phyloP scores from a whole-genome alignment of 2,329 filamentous ascomycete genomes.

The Aspergillus sojae region DNA sequence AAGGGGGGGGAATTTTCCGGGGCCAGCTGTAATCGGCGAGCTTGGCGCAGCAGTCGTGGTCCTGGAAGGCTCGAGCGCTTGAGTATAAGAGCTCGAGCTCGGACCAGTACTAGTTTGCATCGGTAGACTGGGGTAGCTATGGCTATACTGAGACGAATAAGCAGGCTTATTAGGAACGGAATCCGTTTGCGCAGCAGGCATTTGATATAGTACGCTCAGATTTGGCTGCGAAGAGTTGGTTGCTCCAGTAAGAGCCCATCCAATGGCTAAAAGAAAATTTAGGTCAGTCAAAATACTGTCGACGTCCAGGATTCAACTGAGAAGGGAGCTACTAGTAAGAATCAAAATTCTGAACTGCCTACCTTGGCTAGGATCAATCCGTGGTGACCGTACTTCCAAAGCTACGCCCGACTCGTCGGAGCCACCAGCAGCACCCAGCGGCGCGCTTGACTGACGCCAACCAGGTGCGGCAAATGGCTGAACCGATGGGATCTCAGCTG shows the following conservation, averaged over 20 bases:
- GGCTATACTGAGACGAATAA: constrained; percentile 34
- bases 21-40: constrained; percentile 23
- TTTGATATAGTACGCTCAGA: constrained; percentile 77
- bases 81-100: constrained; percentile 29
- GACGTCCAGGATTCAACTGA: background rate
- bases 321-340: background rate
- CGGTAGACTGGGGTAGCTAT: constrained; percentile 29
- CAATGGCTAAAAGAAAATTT: constrained; percentile 64
- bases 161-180: constrained; percentile 30
- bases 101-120: constrained; percentile 25
- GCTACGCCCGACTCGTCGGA: constrained; percentile 22
- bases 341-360: constrained; percentile 21
- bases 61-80: constrained; percentile 35
- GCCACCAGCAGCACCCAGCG: constrained; percentile 35
- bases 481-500: constrained; percentile 58
- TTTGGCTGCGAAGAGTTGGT: constrained; percentile 85
- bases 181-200: constrained; percentile 42
- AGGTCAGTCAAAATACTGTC: constrained; percentile 31
- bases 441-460: constrained; percentile 46
- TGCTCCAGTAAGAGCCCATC: constrained; percentile 85
- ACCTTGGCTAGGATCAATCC: constrained; percentile 56
- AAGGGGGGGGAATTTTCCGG: constrained; percentile 33
- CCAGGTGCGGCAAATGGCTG: constrained; percentile 55
- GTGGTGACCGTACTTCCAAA: constrained; percentile 47
- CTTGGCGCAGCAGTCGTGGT: constrained; percentile 23